A percentile compares a stretch with the other conserved stretches of the same genome.
These are phyloP conservation scores for Cyclotella kingstonii DNA, from an alignment of 108 stramenopile genomes.

Conservation along the genomic window DNA sequence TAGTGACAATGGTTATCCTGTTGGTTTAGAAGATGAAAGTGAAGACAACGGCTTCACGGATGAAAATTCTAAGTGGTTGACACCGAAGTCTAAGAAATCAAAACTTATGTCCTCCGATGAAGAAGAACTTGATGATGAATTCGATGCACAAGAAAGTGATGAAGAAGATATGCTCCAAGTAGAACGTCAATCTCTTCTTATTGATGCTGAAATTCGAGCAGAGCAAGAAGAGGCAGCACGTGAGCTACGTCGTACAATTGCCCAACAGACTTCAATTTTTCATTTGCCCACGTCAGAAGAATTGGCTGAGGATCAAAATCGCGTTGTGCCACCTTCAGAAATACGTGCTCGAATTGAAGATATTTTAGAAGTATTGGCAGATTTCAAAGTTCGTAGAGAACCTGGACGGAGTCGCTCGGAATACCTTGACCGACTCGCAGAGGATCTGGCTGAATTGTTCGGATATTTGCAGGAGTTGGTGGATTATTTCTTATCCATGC, in stretches of 20 bases:
- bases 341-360: conserved; percentile 87
- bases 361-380: conserved; percentile 88
- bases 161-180: conserved; percentile 80
- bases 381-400: conserved; percentile 88
- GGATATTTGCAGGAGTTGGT: conserved; percentile 96
- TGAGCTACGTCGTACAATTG: conserved; percentile 78
- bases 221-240: conserved; percentile 81
- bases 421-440: conserved; percentile 87
- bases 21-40: conserved; percentile 7
- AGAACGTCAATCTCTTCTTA: conserved; percentile 62
- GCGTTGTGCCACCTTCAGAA: conserved; percentile 89
- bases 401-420: conserved; percentile 85
- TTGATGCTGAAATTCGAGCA: conserved; percentile 66
- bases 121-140: conserved; percentile 60
- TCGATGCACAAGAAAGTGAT: conserved; percentile 47
- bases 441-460: conserved; percentile 91
- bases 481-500: conserved; percentile 94
- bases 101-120: conserved; percentile 59
- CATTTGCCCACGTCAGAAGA: conserved; percentile 84
- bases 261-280: conserved; percentile 71
- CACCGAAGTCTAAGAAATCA: conserved; percentile 57
- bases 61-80: conserved; percentile 82
- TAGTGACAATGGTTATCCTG: background rate
- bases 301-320: conserved; percentile 80
- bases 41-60: conserved; percentile 41